Conservation (phyloP, 2,329 filamentous ascomycete species). For the Graphilbum ipis-grandicollis region DNA sequence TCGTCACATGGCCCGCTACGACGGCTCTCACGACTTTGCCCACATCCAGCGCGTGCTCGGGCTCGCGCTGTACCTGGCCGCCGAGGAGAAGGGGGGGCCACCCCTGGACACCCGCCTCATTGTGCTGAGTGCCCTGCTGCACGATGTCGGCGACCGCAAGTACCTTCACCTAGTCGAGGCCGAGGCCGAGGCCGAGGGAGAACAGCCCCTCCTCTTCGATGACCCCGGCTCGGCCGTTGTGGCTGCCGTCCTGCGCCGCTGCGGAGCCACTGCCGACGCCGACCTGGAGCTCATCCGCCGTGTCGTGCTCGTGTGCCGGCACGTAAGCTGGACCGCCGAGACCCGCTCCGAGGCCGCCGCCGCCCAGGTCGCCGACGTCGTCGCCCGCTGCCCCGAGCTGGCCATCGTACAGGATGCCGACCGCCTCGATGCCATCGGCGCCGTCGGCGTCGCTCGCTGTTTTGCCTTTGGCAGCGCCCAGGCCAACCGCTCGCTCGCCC, state of each 20-base stretch:
- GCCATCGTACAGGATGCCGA: slow-evolving; percentile 87
- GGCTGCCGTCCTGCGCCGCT: slow-evolving; percentile 5
- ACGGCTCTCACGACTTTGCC: slow-evolving; percentile 74
- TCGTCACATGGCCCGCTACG: slow-evolving; percentile 59
- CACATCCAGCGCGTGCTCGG: slow-evolving; percentile 67
- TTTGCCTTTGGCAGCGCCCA: slow-evolving; percentile 62
- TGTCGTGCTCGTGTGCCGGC: slow-evolving; percentile 34
- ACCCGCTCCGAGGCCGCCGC: slow-evolving; percentile 50
- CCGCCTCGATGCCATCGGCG: slow-evolving; percentile 77
- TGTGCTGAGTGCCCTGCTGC: slow-evolving; percentile 57
- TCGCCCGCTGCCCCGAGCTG: slow-evolving; percentile 53
- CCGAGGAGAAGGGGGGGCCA: slow-evolving; percentile 18
- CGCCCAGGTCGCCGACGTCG: slow-evolving; percentile 36
- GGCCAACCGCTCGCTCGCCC: slow-evolving; percentile 33
- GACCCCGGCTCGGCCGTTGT: slow-evolving; percentile 5
- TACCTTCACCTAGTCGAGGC: slow-evolving; percentile 43
- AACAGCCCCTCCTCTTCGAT: slow-evolving; percentile 6
- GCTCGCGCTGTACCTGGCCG: slow-evolving; percentile 51
- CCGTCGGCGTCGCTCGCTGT: slow-evolving; percentile 62
- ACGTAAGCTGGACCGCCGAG: slow-evolving; percentile 67
- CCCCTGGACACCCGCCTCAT: slow-evolving; percentile 34
- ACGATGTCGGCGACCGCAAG: slow-evolving; percentile 80
- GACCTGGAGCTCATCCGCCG: slow-evolving; percentile 34
- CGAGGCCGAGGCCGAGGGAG: slow-evolving; percentile 40
- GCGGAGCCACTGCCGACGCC: slow-evolving; percentile 30